Conservation (phyloP, 345 rosid genomes). For the thale cress (Arabidopsis thaliana) region DNA sequence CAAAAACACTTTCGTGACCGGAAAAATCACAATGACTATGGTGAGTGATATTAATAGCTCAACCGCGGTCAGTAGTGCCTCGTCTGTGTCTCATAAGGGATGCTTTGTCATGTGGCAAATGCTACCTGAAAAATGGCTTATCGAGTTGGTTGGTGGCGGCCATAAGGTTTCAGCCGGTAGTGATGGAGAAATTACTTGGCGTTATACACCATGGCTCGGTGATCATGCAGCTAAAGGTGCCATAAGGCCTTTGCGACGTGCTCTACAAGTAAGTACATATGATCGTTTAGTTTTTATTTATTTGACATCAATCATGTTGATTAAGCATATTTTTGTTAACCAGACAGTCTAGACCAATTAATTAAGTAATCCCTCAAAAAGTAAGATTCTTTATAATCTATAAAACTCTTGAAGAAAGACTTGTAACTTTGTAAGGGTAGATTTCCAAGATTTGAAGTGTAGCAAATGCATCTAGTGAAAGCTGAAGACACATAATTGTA, state of each 20-base stretch:
- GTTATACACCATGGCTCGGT: constrained; percentile 92
- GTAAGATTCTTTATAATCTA: neutral
- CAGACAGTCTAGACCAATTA: neutral
- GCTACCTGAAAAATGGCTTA: constrained; percentile 89
- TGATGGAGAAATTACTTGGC: constrained; percentile 88
- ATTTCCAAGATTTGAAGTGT: constrained; percentile 24
- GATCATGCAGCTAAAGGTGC: constrained; percentile 89
- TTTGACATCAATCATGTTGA: neutral
- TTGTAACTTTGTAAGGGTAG: neutral
- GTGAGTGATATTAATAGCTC: constrained; percentile 56
- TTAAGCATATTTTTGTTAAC: neutral
- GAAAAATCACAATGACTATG: constrained; percentile 84
- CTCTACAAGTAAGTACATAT: constrained; percentile 73
- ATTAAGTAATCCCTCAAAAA: neutral
- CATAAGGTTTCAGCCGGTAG: constrained; percentile 89
- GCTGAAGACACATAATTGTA: constrained; percentile 22
- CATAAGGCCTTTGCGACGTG: constrained; percentile 86
- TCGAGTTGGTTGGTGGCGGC: constrained; percentile 79
- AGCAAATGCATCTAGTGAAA: constrained; percentile 15
- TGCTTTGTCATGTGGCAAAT: constrained; percentile 99
- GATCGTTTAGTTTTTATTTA: neutral
- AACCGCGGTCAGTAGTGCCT: constrained; percentile 39
- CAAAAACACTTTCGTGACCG: constrained; percentile 80
- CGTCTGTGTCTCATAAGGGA: constrained; percentile 64
- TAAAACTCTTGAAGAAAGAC: neutral